Evolutionary conservation across 192 early-diverging fungal species (phyloP).

Genomic region (Gamsiella multidivaricata): DNA sequence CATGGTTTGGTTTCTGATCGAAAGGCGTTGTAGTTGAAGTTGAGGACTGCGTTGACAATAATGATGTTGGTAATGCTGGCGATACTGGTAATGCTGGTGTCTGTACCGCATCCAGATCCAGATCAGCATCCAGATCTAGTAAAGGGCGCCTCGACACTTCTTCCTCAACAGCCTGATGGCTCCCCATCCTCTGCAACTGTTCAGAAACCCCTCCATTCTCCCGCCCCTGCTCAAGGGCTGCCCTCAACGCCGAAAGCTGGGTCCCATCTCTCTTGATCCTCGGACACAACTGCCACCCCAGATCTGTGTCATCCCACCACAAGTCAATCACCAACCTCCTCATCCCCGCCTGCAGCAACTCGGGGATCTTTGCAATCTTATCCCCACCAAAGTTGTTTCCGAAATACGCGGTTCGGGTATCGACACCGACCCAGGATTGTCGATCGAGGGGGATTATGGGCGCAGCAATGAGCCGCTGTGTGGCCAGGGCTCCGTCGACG

Average conservation of each 20-base stretch:
- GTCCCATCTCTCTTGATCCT: conserved; percentile 16
- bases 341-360: conserved; percentile 45
- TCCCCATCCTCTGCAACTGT: conserved; percentile 20
- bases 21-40: neutral
- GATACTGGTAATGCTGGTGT: neutral
- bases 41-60: neutral
- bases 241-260: neutral
- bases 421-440: conserved; percentile 34
- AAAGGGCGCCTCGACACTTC: neutral
- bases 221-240: conserved; percentile 18
- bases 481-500: conserved; percentile 34
- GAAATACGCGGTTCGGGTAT: conserved; percentile 42
- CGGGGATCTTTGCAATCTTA: conserved; percentile 16
- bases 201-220: neutral
- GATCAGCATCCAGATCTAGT: too few species aligned
- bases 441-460: conserved; percentile 33
- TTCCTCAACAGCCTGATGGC: neutral
- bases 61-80: neutral
- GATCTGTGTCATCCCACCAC: conserved; percentile 36
- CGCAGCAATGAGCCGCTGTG: conserved; percentile 35
- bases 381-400: conserved; percentile 26
- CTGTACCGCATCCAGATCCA: neutral
- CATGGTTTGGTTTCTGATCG: neutral
- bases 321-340: conserved; percentile 38
- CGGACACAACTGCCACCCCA: conserved; percentile 46